Base-by-base conservation (phyloP, 805 yeast species). In the Yarrowia porcina region DNA sequence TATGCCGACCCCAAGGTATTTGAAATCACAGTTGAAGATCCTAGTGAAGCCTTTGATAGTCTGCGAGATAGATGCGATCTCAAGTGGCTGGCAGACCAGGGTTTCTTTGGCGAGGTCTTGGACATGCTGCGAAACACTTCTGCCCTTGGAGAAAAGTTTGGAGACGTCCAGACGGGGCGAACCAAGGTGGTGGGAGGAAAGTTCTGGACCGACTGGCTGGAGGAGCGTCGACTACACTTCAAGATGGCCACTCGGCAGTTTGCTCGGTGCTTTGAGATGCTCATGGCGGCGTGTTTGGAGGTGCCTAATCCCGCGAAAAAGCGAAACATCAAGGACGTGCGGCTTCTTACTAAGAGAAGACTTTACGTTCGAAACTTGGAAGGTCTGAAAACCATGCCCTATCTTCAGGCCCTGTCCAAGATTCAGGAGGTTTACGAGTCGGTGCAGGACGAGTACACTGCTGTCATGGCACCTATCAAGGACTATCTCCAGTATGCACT, bases 1-100 rank as follows among this genome's bases (percentile, higher is more conserved):
- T 67, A 78, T 3, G 66, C 69, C 0, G 88, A 89, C 66, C 69
- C 72, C 0, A 65, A 70, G 1, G 83, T 91, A 23, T 74, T 76
- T 33, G 96, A 92, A 68, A 80, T 94, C 39, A 90, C 93, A 0
- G 90, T 94, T 4, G 98, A 94, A 72, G 99, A 94, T 72, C 98
- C 98, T 2, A 89, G 88, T 70, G 97, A 91, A 71, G 83, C 84
- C 35, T 93, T 94, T 75, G 99, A 94, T 71, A 96, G 89, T 70
- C 77, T 94, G 67, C 80, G 99, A 64, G 97, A 94, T 71, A 77
- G 93, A 32, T 81, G 85, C 66, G 98, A 94, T 70, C 77, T 90
- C 67, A 74, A 76, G 64, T 75, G 86, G 67, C 72, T 87, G 32
- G 72, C 74, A 36, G 69, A 72, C 64, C 49, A 35, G 36, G 61